phyloP scores from a whole-genome alignment of 495 filamentous ascomycete genomes.

The Neurospora sp. region DNA sequence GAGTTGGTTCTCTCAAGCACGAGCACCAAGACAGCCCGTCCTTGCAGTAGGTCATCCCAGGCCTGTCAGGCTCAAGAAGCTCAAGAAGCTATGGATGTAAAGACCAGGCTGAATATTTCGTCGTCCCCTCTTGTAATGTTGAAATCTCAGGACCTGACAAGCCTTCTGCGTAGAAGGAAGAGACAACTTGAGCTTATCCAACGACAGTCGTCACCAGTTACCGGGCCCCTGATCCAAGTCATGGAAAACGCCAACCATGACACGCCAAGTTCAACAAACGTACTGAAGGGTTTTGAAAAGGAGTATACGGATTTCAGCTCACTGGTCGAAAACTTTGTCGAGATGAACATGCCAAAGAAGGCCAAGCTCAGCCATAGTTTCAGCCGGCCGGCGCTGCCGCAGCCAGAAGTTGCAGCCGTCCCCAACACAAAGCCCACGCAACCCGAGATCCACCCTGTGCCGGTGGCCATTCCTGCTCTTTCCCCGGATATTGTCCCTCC shows the following conservation, averaged over 20 bases:
- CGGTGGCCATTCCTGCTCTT: conserved; percentile 12
- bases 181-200: conserved; percentile 1
- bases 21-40: not conserved
- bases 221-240: not conserved
- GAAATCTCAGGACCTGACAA: conserved; percentile 1
- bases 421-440: not conserved
- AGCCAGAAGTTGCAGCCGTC: not conserved
- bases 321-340: conserved; percentile 36
- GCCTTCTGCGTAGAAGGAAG: conserved; percentile 11
- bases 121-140: not conserved
- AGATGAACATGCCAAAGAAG: conserved; percentile 26
- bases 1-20: not conserved
- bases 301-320: conserved; percentile 14
- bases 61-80: not conserved
- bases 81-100: not conserved
- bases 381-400: not conserved
- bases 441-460: not conserved
- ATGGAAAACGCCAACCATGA: not conserved
- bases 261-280: conserved; percentile 4
- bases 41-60: not conserved
- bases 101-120: not conserved
- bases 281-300: conserved; percentile 4
- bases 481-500: conserved; percentile 13
- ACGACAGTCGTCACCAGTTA: not conserved
- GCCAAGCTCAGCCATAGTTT: conserved; percentile 18